Base-by-base conservation (phyloP, 179 eudicot species). In the Amaranthus tricolor region DNA sequence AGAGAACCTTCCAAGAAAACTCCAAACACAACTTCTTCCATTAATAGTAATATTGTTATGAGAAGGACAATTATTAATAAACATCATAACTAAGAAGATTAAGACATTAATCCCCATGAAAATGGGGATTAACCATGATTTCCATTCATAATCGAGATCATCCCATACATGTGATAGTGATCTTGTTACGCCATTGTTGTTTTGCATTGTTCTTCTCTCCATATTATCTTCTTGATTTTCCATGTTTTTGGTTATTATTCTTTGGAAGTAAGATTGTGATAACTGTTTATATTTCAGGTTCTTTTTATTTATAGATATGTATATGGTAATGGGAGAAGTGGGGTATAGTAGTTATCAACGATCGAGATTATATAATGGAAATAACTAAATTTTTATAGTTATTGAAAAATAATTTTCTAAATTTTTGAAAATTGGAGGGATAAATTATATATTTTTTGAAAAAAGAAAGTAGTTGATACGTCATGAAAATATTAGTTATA, bases 1-100 rank as follows among this genome's bases (percentile, higher is more conserved):
- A 0, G 94, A 91, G 2, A 91, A 40, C 72, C 87, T 82, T 6
- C 91, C 91, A 63, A 91, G 91, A 21, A 75, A 66, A 6, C 47
- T 68, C 45, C 57, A 51, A 0, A 74, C 60, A 40, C 73, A 74
- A 62, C 31, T 50, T 4, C 14, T 60, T 6, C 57, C 49, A 1
- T 16, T 50, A 17, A 12, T 17, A 12, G 15, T 56, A 5, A 6
- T 9, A 47, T 63, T 62, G 17, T 63, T 50, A 17, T 53, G 70
- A 43, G 59, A 47, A 58, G 80, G 80, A 47, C 84, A 81, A 5
- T 81, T 70, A 70, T 81, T 81, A 6, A 71, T 61, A 54, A 59
- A 74, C 81, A 82, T 66, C 0, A 72, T 58, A 1, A 74, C 21
- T 0, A 71, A 17, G 74, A 82, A 82, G 24, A 82, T 14, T 0